A percentile compares a stretch with the other conserved stretches of the same genome.
These are phyloP conservation scores for Moesziomyces globuligerus DNA, from an alignment of 1,284 basidiomycete genomes.

Conservation along the genomic window DNA sequence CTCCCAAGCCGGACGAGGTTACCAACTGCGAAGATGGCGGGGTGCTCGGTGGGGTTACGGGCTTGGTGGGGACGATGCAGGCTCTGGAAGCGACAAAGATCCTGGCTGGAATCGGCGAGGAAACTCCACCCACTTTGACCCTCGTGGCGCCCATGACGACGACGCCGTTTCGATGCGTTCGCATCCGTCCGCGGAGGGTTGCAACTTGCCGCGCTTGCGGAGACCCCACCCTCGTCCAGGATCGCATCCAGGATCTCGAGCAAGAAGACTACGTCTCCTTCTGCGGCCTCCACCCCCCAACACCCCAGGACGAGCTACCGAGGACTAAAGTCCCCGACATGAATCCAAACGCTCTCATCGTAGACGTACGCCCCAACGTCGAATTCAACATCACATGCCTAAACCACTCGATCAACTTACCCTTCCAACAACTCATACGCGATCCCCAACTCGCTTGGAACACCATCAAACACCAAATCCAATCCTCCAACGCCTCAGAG, in stretches of 20 bases:
- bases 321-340: slow-evolving; percentile 72
- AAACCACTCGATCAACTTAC: slow-evolving; percentile 78
- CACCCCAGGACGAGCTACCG: slow-evolving; percentile 68
- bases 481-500: background rate
- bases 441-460: slow-evolving; percentile 71
- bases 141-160: slow-evolving; percentile 78
- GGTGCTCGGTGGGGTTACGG: slow-evolving; percentile 88
- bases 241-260: slow-evolving; percentile 49
- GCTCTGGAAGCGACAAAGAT: slow-evolving; percentile 86
- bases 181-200: slow-evolving; percentile 72
- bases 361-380: slow-evolving; percentile 83
- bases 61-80: slow-evolving; percentile 89
- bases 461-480: slow-evolving; percentile 13
- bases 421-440: slow-evolving; percentile 74
- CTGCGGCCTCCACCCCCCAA: slow-evolving; percentile 42
- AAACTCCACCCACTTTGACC: slow-evolving; percentile 73
- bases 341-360: slow-evolving; percentile 69
- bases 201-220: slow-evolving; percentile 59
- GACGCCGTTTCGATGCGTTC: slow-evolving; percentile 83
- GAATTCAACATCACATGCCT: slow-evolving; percentile 90
- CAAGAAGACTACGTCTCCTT: slow-evolving; percentile 60
- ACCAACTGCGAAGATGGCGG: slow-evolving; percentile 87
- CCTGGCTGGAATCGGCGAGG: slow-evolving; percentile 54
- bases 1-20: slow-evolving; percentile 62
- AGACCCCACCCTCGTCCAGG: slow-evolving; percentile 32